Evolutionary conservation across 768 basidiomycete species (phyloP), one percentile per base, ranked within the genome.

Genomic region (Cytidiella melzeri): DNA sequence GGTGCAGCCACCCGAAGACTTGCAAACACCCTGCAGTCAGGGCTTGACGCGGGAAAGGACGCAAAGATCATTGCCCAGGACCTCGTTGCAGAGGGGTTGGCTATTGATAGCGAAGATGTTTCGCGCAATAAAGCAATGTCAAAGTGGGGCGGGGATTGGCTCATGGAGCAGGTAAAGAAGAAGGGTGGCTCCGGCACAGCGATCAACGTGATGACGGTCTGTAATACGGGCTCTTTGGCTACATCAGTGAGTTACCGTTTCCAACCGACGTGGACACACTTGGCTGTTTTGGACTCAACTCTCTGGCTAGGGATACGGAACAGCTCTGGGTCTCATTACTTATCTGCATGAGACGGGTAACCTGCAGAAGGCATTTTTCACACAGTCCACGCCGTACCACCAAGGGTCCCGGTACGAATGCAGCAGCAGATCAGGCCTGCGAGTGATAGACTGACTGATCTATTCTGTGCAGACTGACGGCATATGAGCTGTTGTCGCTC

Each of bases 211-310:
- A 70, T 96, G 65, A 96, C 94, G 13, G 91, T 97, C 10, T 97
- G 94, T 70, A 97, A 97, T 65, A 98, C 94, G n/a, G 94, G 94
- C 3, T 91, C 87, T 20, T 75, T 98, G 55, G 94, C 95, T 1
- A 96, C 93, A 9, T 95, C 92, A 25, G 92, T 92, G 57, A 48
- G 84, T 56, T 15, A 7, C 15, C 15, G 30, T 46, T 47, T 27
- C 26, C 48, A 10, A 18, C n/a, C 41, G 43, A 42, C 18, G 40
- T 21, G 4, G 20, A 18, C 24, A 39, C 43, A 39, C 20, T 27
- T 46, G 21, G 23, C 1, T 6, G 4, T 30, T 5, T 51, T 34
- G 36, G 58, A 42, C 20, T 56, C 39, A 45, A 15, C 15, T 19
- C 27, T n/a, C 19, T 5, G 24, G 28, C 18, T 57, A 94, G 92